Evolutionary conservation across 257 asterid species (phyloP), one percentile per base, ranked within the genome.

Genomic region (Prunella vulgaris): DNA sequence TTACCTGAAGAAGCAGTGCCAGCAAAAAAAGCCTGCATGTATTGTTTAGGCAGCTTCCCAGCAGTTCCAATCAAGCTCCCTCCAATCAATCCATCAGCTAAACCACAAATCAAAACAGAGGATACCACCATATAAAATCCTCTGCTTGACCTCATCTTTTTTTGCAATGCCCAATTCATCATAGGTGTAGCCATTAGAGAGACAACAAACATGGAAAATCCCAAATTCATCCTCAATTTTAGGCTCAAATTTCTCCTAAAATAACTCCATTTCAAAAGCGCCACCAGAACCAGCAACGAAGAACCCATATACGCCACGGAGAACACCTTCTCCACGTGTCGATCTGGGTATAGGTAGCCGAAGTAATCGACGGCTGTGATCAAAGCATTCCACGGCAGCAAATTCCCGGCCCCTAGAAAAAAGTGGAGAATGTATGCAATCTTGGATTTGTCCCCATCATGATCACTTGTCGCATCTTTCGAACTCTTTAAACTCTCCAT

Each of bases 1-100:
- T 40, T 10, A 90, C 97, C 97, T n/a, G 97, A 88, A 35, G 95
- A 85, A 58, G 97, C 96, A 25, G 94, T 86, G 57, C 97, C 97
- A 1, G 94, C 97, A 56, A 90, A 85, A 59, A 90, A 76, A 7
- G 95, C 97, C 68, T 90, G 97, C 97, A 90, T 90, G 63, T 90
- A 90, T 56, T 85, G 81, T 68, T 85, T 86, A 0, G 97, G 97
- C 64, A 88, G 69, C 72, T 79, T 84, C 9, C 92, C 95, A 1
- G 96, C 96, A 3, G 86, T 77, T 37, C 92, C 92, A 0, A 85
- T 75, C 74, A 89, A 54, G 70, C 85, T 87, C 53, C 94, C 96
- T 24, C 81, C 94, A 13, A 89, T 78, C 77, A 89, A 60, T 12
- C 94, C 96, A 74, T 89, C 94, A 22, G 86, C 94, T 10, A 85